phyloP scores from a whole-genome alignment of 257 asterid genomes.

The Lantana camara region DNA sequence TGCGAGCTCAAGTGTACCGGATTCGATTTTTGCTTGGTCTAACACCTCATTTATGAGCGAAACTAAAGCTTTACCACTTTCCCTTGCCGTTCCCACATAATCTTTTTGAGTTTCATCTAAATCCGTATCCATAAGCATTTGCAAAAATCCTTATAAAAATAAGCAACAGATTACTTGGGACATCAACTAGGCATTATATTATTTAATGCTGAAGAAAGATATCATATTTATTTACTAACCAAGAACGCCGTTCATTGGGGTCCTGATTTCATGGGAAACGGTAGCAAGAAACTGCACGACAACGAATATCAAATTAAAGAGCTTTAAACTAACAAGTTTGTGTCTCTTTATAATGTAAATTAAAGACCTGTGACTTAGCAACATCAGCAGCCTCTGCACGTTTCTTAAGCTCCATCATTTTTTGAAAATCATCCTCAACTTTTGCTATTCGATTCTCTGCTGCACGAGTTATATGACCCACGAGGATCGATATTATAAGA shows the following conservation, averaged over 20 bases:
- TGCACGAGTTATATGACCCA: constrained; percentile 70
- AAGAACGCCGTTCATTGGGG: constrained; percentile 99
- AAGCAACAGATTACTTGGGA: constrained; percentile 5
- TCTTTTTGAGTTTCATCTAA: constrained; percentile 96
- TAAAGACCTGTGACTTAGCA: constrained; percentile 85
- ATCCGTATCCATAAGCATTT: constrained; percentile 95
- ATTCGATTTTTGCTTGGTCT: constrained; percentile 98
- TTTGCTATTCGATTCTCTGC: constrained; percentile 79
- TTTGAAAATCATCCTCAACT: constrained; percentile 83
- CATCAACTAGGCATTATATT: neutral
- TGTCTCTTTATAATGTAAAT: neutral
- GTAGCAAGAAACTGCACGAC: constrained; percentile 95
- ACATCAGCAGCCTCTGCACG: constrained; percentile 92
- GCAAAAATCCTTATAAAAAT: constrained; percentile 76
- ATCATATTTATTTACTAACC: constrained; percentile 52
- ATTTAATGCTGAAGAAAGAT: constrained; percentile 5
- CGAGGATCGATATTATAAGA: constrained; percentile 61
- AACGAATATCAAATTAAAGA: constrained; percentile 27
- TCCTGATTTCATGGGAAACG: constrained; percentile 98
- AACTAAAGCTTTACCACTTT: constrained; percentile 96
- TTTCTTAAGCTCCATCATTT: constrained; percentile 77
- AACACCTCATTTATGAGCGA: constrained; percentile 95
- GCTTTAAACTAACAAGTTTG: neutral
- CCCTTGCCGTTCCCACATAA: constrained; percentile 94
- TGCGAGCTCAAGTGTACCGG: constrained; percentile 98